phyloP scores from a whole-genome alignment of 345 rosid species.

The Boechera retrofracta region DNA sequence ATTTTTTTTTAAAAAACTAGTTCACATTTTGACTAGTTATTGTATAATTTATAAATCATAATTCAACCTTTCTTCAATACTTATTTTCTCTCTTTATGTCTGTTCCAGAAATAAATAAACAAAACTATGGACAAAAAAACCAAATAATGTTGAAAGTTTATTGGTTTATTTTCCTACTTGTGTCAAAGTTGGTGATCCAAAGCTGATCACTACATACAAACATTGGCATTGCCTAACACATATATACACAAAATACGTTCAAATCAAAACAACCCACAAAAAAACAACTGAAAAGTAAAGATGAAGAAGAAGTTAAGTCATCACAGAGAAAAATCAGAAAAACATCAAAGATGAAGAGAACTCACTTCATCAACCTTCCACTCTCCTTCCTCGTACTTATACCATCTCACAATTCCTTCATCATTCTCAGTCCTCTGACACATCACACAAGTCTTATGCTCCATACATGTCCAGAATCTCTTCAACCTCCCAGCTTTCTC shows the following conservation, averaged over 20 bases:
- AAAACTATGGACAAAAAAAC: background rate
- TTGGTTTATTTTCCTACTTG: conserved; percentile 18
- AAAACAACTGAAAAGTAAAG: conserved; percentile 4
- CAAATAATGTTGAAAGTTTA: background rate
- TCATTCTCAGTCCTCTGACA: conserved; percentile 72
- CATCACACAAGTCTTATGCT: conserved; percentile 64
- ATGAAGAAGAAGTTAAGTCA: background rate
- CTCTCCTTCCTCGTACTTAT: conserved; percentile 76
- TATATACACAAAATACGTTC: conserved; percentile 30
- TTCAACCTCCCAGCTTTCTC: conserved; percentile 63
- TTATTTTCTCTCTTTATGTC: background rate
- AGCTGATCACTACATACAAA: conserved; percentile 31
- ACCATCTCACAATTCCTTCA: conserved; percentile 90
- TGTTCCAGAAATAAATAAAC: background rate
- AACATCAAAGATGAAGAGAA: conserved; percentile 53
- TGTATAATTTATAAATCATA: too few relatives aligned
- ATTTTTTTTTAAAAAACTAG: too few relatives aligned
- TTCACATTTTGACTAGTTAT: too few relatives aligned
- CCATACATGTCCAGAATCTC: conserved; percentile 68
- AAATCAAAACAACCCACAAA: conserved; percentile 18
- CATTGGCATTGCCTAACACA: conserved; percentile 36
- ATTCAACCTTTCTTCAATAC: background rate
- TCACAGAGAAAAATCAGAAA: conserved; percentile 41
- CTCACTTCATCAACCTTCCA: conserved; percentile 79
- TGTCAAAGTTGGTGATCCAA: conserved; percentile 37